Evolutionary conservation across 345 rosid genomes (phyloP).

Genomic region (Eucalyptus cladocalyx): DNA sequence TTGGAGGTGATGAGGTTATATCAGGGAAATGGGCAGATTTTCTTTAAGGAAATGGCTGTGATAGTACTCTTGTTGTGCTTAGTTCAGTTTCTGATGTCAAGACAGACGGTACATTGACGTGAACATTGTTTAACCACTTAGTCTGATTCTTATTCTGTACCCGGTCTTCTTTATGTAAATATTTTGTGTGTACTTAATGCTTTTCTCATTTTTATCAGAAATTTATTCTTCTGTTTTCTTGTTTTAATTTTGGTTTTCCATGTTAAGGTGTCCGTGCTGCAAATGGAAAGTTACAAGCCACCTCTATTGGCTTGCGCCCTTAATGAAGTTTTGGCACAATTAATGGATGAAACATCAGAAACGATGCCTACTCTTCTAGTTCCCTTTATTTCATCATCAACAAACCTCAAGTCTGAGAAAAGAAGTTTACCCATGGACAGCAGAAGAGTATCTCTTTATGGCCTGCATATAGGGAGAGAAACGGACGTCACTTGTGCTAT

Average conservation of each 20-base stretch:
- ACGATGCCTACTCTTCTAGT: slow-evolving; percentile 22
- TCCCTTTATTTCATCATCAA: slow-evolving; percentile 40
- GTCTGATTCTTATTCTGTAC: not conserved
- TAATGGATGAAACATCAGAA: slow-evolving; percentile 16
- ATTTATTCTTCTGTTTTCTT: not conserved
- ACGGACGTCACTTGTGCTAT: slow-evolving; percentile 30
- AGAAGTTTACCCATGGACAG: slow-evolving; percentile 11
- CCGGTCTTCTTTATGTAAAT: not conserved
- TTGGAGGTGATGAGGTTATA: not conserved
- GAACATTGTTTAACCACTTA: not conserved
- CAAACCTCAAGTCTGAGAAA: slow-evolving; percentile 55
- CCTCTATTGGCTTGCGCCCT: slow-evolving; percentile 51
- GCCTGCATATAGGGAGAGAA: slow-evolving; percentile 54
- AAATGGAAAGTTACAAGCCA: slow-evolving; percentile 40
- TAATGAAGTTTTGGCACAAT: slow-evolving; percentile 38
- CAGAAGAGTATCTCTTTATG: slow-evolving; percentile 21
- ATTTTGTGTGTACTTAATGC: not conserved
- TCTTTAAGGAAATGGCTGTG: not conserved
- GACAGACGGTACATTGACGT: not conserved
- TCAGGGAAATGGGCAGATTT: not conserved
- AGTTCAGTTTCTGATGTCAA: not conserved
- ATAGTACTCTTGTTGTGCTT: not conserved
- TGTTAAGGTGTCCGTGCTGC: slow-evolving; percentile 49
- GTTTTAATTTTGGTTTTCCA: not conserved
- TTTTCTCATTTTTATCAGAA: not conserved